These are phyloP conservation scores for Gonapodya sp. DNA, from an alignment of 192 early-diverging fungal species.

Conservation along the genomic window DNA sequence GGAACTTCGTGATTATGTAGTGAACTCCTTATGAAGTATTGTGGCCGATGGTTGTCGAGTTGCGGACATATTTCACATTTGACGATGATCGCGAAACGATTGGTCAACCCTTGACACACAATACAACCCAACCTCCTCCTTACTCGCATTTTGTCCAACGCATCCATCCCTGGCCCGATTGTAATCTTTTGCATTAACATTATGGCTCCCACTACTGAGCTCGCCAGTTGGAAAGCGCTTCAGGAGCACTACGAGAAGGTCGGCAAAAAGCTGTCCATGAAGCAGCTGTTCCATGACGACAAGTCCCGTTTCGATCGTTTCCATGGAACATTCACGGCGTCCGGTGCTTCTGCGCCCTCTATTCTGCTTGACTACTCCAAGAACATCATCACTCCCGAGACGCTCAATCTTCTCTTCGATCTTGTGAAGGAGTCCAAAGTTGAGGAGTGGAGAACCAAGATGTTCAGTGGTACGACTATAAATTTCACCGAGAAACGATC, in stretches of 20 bases:
- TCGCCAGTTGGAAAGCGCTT: constrained; percentile 77
- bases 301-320: constrained; percentile 68
- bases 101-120: too few relatives aligned
- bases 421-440: constrained; percentile 78
- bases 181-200: neutral
- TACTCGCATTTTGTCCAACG: too few relatives aligned
- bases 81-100: too few relatives aligned
- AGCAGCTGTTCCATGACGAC: constrained; percentile 70
- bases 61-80: neutral
- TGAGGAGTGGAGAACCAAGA: constrained; percentile 77
- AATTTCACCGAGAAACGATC: constrained; percentile 96
- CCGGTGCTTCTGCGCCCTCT: constrained; percentile 40
- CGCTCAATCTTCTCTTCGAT: constrained; percentile 65
- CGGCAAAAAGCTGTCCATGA: constrained; percentile 66
- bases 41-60: neutral
- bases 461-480: constrained; percentile 92
- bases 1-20: neutral
- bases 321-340: constrained; percentile 54
- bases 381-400: constrained; percentile 80
- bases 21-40: neutral
- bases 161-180: neutral
- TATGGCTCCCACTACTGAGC: constrained; percentile 68
- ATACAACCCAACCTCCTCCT: too few relatives aligned
- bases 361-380: constrained; percentile 95
- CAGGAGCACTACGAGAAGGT: constrained; percentile 73